Evolutionary conservation across 2,329 filamentous ascomycete genomes (phyloP), one percentile per base, ranked within the genome.

Genomic region (Diaporthe citriasiana): DNA sequence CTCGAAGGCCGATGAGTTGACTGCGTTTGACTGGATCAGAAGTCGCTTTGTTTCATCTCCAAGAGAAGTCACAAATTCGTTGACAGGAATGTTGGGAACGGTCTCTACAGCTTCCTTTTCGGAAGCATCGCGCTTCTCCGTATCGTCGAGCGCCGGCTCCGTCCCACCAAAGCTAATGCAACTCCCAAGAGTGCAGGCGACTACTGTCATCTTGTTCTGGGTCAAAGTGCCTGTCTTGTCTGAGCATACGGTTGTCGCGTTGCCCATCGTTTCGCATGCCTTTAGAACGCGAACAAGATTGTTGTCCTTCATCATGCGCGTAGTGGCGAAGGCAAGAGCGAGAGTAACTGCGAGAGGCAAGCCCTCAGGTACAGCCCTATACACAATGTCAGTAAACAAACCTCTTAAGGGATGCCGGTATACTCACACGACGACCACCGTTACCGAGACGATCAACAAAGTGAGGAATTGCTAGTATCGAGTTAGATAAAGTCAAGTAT

Each of bases 211-310:
- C 81, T 91, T 91, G 79, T 94, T 94, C 73, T 93, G 92, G 0
- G 93, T 94, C 25, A 94, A 83, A 15, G 93, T 94, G 66, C 93
- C 93, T 0, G 93, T 94, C 82, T 94, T 94, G 82, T 94, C 94
- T 4, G 93, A 95, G 82, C 94, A 96, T 47, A 96, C 92, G 0
- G 93, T 93, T 2, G 90, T 92, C 38, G 90, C 90, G 77, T 93
- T 93, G 13, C 92, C 92, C 92, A 93, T 93, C 7, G 91, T 93
- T 80, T 94, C 92, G 81, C 92, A 93, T 72, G 92, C 92, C 76
- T 91, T 90, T 40, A 94, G 85, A 38, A 93, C 86, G 73, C 92
- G 90, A 22, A 94, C 92, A 51, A 93, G 83, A 76, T 94, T 94
- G 83, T 93, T 93, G 82, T 93, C 92, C 79, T 92, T 93, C 73